phyloP scores from a whole-genome alignment of 1,284 basidiomycete species.

The Trichosporon sp. region DNA sequence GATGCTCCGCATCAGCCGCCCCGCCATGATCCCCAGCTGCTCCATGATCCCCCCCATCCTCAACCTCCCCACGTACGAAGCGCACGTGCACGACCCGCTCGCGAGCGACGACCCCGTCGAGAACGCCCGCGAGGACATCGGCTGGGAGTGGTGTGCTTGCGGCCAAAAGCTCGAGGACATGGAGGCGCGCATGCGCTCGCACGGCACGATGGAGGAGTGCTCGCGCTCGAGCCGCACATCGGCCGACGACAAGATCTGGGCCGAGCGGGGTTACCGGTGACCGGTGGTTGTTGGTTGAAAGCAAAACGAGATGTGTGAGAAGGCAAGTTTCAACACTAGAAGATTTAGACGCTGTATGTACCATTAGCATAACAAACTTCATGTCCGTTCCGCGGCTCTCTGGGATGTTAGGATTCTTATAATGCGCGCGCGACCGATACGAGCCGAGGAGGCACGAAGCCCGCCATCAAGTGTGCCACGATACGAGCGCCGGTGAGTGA shows the following conservation, averaged over 20 bases:
- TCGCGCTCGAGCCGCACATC: background rate
- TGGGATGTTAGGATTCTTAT: background rate
- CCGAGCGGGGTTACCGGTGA: constrained; percentile 1
- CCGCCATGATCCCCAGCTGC: constrained; percentile 37
- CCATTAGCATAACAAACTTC: background rate
- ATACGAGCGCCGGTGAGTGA: no score
- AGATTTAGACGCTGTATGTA: background rate
- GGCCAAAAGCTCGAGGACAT: constrained; percentile 32
- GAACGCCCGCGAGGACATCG: background rate
- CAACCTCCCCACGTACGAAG: constrained; percentile 17
- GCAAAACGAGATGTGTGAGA: background rate
- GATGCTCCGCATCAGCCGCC: constrained; percentile 39
- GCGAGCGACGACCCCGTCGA: background rate
- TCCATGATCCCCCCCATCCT: constrained; percentile 18
- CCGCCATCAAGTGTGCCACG: no score
- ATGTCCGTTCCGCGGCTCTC: background rate
- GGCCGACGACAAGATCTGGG: constrained; percentile 4
- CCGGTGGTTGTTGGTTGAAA: background rate
- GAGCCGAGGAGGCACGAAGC: no score
- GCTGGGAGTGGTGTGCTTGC: constrained; percentile 31
- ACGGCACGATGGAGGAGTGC: background rate
- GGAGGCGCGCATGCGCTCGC: constrained; percentile 25
- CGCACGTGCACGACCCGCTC: constrained; percentile 6
- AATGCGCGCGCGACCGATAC: background rate
- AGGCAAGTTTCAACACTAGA: background rate